phyloP scores from a whole-genome alignment of 345 rosid genomes.

The Gossypium rotundifolium region DNA sequence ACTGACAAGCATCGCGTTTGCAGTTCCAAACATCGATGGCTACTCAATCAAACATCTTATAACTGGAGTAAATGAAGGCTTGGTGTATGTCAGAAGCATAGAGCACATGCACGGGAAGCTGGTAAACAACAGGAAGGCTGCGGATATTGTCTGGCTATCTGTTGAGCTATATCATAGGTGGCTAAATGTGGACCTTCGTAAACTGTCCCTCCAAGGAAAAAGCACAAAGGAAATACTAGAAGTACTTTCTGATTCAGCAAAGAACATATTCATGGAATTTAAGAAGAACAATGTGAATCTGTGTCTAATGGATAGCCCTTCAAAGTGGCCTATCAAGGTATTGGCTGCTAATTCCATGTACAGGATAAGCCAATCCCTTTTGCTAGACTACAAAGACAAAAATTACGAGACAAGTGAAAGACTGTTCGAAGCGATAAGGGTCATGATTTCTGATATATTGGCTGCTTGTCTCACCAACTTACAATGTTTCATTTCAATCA shows the following conservation, averaged over 20 bases:
- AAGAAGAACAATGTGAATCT: conserved; percentile 22
- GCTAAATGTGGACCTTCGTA: conserved; percentile 59
- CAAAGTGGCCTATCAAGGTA: conserved; percentile 64
- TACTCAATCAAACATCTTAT: conserved; percentile 31
- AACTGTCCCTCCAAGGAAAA: conserved; percentile 34
- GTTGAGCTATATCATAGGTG: conserved; percentile 64
- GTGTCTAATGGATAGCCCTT: conserved; percentile 39
- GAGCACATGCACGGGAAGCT: conserved; percentile 39
- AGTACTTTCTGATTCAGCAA: conserved; percentile 44
- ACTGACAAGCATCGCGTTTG: conserved; percentile 58
- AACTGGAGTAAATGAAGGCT: conserved; percentile 50
- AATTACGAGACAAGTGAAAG: conserved; percentile 23
- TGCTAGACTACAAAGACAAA: conserved; percentile 28
- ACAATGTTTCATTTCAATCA: conserved; percentile 33
- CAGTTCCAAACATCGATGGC: conserved; percentile 46
- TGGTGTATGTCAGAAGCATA: conserved; percentile 39
- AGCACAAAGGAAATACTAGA: conserved; percentile 47
- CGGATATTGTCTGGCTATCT: conserved; percentile 53
- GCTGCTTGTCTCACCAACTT: conserved; percentile 78
- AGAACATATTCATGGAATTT: conserved; percentile 34
- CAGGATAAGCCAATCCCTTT: conserved; percentile 52
- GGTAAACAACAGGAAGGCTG: conserved; percentile 46
- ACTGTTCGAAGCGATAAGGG: conserved; percentile 35
- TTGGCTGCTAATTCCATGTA: conserved; percentile 84
- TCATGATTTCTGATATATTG: conserved; percentile 56